Base-by-base conservation (phyloP, 768 basidiomycete species). In the Neoboletus magnificus region DNA sequence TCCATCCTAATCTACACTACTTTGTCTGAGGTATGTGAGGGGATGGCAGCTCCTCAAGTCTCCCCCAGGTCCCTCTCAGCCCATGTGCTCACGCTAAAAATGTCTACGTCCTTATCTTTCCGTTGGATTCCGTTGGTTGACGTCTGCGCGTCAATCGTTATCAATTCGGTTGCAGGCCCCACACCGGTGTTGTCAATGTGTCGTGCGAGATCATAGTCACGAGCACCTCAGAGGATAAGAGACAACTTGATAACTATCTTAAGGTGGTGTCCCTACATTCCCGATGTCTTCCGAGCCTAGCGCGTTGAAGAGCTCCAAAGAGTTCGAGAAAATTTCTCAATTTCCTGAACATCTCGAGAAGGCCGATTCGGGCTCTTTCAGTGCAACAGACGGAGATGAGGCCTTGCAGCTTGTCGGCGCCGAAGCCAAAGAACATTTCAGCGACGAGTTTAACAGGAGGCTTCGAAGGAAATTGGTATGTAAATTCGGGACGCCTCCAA, bases 381-480 rank as follows among this genome's bases (percentile, higher is more conserved):
- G 79, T 55, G 66, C 74, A 8, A 54, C 62, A 5, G 68, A 81
- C 37, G 83, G 81, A 8, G 84, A 86, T 59, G 85, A 85, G 60
- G 85, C 84, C 11, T 73, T 86, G 43, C 72, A 75, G 52, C 78
- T 87, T 16, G 84, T 87, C 51, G 82, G 84, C 1, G 68, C 71
- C 3, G 79, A 82, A 59, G 72, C 80, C 27, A 74, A 76, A 25
- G 65, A 66, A 5, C 70, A 80, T 40, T 86, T 86, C 67, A 82
- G 74, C 52, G 83, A 86, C 23, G 84, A 85, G 57, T 85, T 82
- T 47, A 84, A 86, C 64, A 65, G 56, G 30, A 80, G 74, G 59
- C 66, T 87, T 54, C 77, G 82, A 57, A 70, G 80, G 61, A 87
- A 86, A 68, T 71, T 86, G 62, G 85, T 85, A 61, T 15, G 76